Base-by-base conservation (phyloP, 148 eudicot species). In the Polygonum aviculare region DNA sequence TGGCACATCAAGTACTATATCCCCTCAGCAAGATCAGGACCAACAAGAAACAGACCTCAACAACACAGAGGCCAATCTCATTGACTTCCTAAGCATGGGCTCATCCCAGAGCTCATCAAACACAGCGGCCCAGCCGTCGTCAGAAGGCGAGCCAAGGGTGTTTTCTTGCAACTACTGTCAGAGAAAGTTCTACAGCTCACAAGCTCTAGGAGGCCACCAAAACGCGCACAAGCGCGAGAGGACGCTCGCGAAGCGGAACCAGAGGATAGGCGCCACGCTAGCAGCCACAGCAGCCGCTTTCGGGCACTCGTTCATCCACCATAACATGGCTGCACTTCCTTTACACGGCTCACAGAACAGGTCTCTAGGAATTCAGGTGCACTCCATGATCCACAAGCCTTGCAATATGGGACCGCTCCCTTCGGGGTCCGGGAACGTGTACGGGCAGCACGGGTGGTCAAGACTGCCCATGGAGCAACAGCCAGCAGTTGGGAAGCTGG, bases 331-430 rank as follows among this genome's bases (percentile, higher is more conserved):
- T 21, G 55, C 77, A 15, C 49, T 75, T 69, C 77, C 77, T 36
- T 52, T 75, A 31, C 69, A 75, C 18, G 77, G 77, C 1, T 75
- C 88, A 39, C 75, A 81, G 8, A 88, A 80, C 57, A 80, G 89
- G 78, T 84, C 91, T 51, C 82, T 93, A 31, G 98, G 97, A 78
- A 85, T 93, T 81, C 97, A 93, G 83, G 98, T 81, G 60, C 98
- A 93, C 78, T 91, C 98, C 9, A 86, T 87, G 92, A 76, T 85
- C 78, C 98, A 89, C 75, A 89, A 91, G 78, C 90, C 97, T 35
- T 69, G 86, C 57, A 72, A 78, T 49, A 72, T 71, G 78, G 48
- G 82, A 80, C 70, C 45, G 69, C 38, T 78, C 49, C 69, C 75
- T 49, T 78, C 81, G 41, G 84, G 85, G 59, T 75, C 81, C 3